Percentiles rank a stretch among this genome's conserved stretches.
phyloP scores from a whole-genome alignment of 2,329 filamentous ascomycete species.

The Calonectria naviculata region DNA sequence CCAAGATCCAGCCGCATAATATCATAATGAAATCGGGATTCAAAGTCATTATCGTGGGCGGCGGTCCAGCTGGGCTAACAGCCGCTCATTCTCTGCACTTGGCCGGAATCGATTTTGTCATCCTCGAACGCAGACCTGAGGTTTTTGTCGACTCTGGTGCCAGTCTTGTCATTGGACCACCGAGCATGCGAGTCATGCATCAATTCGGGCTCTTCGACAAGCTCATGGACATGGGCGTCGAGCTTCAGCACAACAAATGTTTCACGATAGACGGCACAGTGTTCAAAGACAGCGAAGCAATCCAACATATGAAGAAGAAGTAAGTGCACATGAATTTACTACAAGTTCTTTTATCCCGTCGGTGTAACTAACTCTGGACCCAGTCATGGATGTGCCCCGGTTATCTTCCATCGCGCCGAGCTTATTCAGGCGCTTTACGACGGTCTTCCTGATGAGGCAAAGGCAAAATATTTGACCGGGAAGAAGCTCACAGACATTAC shows the following conservation, averaged over 20 bases:
- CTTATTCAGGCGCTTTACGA: constrained; percentile 26
- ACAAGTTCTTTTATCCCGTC: background rate
- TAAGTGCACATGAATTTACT: background rate
- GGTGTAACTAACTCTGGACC: background rate
- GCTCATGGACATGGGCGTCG: background rate
- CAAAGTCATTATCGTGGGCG: background rate
- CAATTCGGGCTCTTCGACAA: background rate
- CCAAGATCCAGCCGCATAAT: background rate
- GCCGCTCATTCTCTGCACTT: background rate
- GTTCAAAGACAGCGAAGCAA: background rate
- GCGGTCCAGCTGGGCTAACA: background rate
- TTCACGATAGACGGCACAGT: background rate
- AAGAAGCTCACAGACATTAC: constrained; percentile 25
- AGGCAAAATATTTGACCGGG: constrained; percentile 8
- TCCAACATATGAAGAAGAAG: background rate
- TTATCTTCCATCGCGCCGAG: constrained; percentile 32
- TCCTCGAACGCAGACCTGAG: background rate
- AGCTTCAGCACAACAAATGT: background rate
- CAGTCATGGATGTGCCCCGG: constrained; percentile 27
- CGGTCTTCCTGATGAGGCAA: constrained; percentile 14
- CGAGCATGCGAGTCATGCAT: background rate
- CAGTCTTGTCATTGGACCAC: background rate
- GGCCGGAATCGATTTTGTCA: background rate
- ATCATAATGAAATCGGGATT: background rate
- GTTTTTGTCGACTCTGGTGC: background rate